Evolutionary conservation across 1,284 basidiomycete genomes (phyloP), one percentile per base, ranked within the genome.

Genomic region (Trametes polyzona): DNA sequence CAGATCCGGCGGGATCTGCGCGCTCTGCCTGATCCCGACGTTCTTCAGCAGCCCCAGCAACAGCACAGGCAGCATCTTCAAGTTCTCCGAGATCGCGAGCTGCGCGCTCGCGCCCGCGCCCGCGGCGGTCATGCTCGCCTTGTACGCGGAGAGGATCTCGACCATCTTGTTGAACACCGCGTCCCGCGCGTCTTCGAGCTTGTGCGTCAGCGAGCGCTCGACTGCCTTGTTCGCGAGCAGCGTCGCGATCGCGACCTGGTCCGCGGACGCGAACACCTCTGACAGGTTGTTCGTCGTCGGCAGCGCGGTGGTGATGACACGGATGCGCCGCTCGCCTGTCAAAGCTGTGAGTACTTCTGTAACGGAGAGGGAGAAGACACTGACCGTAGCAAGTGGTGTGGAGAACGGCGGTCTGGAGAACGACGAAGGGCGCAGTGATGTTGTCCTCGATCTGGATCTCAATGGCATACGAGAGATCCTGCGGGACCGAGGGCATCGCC

Each of bases 381-480:
- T 27, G n/a, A 84, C 92, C 96, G 66, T 88, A 96, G 73, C 93
- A 96, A 0, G 96, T 96, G 1, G 96, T 98, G 74, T 99, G 96
- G 39, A 99, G 79, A 17, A 99, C 89, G 9, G 95, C 97, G 27
- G 95, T 96, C 74, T 99, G 97, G 73, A 99, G 83, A 19, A 98
- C 96, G 44, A 98, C 95, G 70, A 96, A 95, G 0, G 96, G 93
- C 52, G 90, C 80, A 0, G 91, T 93, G 68, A 99, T 83, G 41
- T 92, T 93, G 74, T 99, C 97, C 73, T 99, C 97, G 64, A 99
- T 93, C 73, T 98, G 93, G 24, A 98, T 81, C 75, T 99, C 97
- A 69, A 99, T 97, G 14, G 91, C 91, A 71, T 99, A 99, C 47
- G 92, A 96, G 74, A 98, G 95, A 70, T 99, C 96, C 67, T 93